Base-by-base conservation (phyloP, 2,329 filamentous ascomycete genomes). In the Aspergillus sp. region DNA sequence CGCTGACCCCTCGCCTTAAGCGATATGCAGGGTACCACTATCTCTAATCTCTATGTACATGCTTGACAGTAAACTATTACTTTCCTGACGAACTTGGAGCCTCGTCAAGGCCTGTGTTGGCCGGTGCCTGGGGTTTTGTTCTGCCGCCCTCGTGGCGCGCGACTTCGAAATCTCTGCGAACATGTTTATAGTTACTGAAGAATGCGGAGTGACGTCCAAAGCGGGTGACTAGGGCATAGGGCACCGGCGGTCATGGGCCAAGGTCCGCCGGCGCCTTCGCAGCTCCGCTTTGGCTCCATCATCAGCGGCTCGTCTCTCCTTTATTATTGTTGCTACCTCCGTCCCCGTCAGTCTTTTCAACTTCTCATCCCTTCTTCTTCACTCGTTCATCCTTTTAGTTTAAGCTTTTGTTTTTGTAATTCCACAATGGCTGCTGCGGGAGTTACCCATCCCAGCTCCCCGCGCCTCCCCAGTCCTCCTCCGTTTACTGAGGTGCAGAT, bases 401-500 rank as follows among this genome's bases (percentile, higher is more conserved):
- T 36, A 14, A 53, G 14, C 22, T 14, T 36, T 60, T 9, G 22
- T 53, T 59, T 42, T 39, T 16, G 53, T 16, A 42, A 42, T 61
- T 62, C 50, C 51, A 66, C 60, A 61, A 81, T 81, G 78, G 71
- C 80, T 63, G 78, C 82, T 60, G 71, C 73, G 61, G 75, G 72
- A 63, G 75, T 75, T 63, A 81, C 79, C 60, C 77, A 79, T 58
- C 89, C 91, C 63, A 94, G 87, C 77, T 97, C 93, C 52, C 94
- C 95, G 64, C 90, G 95, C 73, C 87, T 99, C 54, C 95, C 95
- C 60, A 97, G 92, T 77, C 95, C 95, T 61, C 95, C 95, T 59
- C 95, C 95, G 36, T 89, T 96, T 59, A 92, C 94, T 62, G 95
- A 99, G 78, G 95, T 96, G 67, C 94, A 98, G 79, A 88, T 96